Evolutionary conservation across 192 early-diverging fungal species (phyloP).

Genomic region (Phycomyces blakesleeanus): DNA sequence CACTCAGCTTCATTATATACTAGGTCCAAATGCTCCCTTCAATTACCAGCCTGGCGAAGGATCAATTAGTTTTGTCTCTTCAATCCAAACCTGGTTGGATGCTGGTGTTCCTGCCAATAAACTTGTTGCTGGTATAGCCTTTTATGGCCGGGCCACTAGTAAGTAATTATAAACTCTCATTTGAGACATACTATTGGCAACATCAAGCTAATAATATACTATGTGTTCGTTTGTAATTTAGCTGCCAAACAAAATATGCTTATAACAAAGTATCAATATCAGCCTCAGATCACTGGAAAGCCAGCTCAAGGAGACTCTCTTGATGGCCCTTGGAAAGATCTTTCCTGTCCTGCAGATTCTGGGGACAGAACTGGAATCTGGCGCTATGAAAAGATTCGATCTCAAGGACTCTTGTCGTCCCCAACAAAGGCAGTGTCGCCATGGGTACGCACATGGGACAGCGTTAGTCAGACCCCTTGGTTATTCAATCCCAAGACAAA

Average conservation of each 20-base stretch:
- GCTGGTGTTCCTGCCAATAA: constrained; percentile 57
- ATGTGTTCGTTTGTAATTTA: too few species aligned
- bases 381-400: constrained; percentile 13
- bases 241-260: too few species aligned
- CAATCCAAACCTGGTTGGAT: constrained; percentile 52
- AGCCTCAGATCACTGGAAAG: constrained; percentile 8
- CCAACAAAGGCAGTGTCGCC: constrained; percentile 49
- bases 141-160: constrained; percentile 50
- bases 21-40: constrained; percentile 50
- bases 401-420: constrained; percentile 40
- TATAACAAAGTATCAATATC: background rate
- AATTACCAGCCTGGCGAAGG: constrained; percentile 30
- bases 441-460: constrained; percentile 66
- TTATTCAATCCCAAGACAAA: constrained; percentile 58
- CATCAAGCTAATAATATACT: too few species aligned
- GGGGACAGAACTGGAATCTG: constrained; percentile 47
- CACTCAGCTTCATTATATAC: constrained; percentile 37
- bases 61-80: constrained; percentile 31
- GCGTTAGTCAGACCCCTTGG: constrained; percentile 65
- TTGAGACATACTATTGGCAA: too few species aligned
- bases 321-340: constrained; percentile 51
- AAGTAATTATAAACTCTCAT: too few species aligned
- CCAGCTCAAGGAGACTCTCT: constrained; percentile 47
- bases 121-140: constrained; percentile 58
- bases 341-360: constrained; percentile 42